Evolutionary conservation across 202 grass and related monocot genomes (phyloP).

Genomic region (Musa balbisiana): DNA sequence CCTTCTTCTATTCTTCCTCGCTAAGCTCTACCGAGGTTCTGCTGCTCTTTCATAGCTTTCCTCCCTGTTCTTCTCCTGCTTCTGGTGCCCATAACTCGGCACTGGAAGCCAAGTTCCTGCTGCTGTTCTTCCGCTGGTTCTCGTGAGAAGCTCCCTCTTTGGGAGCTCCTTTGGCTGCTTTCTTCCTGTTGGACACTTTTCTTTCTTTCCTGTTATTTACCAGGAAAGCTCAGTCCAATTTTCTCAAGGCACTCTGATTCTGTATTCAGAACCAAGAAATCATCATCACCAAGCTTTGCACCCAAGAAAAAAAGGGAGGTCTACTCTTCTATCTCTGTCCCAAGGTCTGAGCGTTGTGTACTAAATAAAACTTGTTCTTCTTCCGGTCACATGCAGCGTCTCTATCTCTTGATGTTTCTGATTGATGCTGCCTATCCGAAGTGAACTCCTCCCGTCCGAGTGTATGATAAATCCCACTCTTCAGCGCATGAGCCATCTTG

Average conservation of each 20-base stretch:
- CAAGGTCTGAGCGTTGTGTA: not conserved
- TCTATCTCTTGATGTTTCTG: constrained; percentile 13
- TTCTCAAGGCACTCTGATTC: not conserved
- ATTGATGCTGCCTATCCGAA: constrained; percentile 23
- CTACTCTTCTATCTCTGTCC: not conserved
- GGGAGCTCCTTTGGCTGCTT: not conserved
- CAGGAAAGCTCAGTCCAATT: not conserved
- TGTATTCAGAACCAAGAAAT: not conserved
- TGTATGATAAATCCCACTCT: constrained; percentile 24
- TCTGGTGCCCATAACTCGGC: not conserved
- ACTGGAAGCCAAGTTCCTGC: not conserved
- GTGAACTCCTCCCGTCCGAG: constrained; percentile 8
- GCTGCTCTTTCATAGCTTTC: not conserved
- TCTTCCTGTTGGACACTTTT: too few relatives aligned
- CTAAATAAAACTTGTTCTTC: not conserved
- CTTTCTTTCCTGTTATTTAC: too few relatives aligned
- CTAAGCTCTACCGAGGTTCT: not conserved
- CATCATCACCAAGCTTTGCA: too few relatives aligned
- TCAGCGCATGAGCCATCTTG: constrained; percentile 18
- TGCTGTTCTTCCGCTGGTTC: not conserved
- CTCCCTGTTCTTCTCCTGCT: not conserved
- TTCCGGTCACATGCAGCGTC: not conserved
- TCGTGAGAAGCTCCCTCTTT: not conserved
- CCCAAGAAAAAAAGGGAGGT: not conserved
- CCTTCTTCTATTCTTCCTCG: not conserved